phyloP scores from a whole-genome alignment of 768 basidiomycete species.

The Naganishia antarctica region DNA sequence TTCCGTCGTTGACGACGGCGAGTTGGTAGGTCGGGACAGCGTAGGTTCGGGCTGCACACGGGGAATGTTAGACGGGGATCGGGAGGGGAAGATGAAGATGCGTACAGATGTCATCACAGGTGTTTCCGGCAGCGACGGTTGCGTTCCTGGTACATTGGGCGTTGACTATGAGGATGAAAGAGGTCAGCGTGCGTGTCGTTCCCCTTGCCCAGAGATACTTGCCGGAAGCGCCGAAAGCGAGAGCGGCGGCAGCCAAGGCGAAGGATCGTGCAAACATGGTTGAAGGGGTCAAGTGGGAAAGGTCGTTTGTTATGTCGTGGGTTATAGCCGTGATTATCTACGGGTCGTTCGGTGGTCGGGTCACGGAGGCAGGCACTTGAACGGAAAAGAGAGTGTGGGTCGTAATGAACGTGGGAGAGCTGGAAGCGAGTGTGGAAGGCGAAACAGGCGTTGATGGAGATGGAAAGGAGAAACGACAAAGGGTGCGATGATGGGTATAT shows the following conservation, averaged over 20 bases:
- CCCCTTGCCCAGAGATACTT: not conserved
- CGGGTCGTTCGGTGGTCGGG: no score
- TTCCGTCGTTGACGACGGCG: conserved; percentile 57
- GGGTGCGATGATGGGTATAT: no score
- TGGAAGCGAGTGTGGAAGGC: not conserved
- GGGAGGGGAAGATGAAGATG: not conserved
- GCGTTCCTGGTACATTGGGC: conserved; percentile 59
- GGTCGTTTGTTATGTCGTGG: no score
- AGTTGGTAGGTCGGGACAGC: conserved; percentile 64
- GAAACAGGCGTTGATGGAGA: not conserved
- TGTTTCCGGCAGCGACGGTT: conserved; percentile 59
- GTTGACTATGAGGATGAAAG: not conserved
- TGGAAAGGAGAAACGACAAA: not conserved
- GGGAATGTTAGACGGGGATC: not conserved
- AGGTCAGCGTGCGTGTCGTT: not conserved
- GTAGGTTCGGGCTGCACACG: conserved; percentile 37
- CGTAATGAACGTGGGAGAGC: not conserved
- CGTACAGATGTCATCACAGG: conserved; percentile 63
- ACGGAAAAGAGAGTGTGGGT: not conserved
- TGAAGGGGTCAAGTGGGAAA: not conserved
- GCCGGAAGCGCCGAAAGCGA: not conserved
- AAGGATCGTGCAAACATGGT: conserved; percentile 11
- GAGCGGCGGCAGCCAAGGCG: not conserved
- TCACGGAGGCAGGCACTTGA: no score
- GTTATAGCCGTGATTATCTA: no score